Evolutionary conservation across 2,329 filamentous ascomycete genomes (phyloP), one percentile per base, ranked within the genome.

Genomic region (Thyridium curvatum): DNA sequence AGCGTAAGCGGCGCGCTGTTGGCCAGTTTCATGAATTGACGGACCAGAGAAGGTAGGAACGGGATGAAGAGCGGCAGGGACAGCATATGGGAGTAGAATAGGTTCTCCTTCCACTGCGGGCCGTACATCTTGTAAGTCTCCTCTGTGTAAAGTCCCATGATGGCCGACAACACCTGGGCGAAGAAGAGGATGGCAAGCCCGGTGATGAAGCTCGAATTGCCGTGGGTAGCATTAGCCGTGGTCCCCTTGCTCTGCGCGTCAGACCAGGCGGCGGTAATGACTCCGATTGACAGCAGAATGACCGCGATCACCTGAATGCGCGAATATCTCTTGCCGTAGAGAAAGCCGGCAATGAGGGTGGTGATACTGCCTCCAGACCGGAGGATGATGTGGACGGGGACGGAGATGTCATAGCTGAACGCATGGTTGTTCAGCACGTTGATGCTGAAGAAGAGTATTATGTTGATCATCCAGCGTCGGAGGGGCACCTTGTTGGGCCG

Each of bases 371-470:
- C 93, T 36, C 91, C 94, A 35, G 90, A 96, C 38, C 93, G 80
- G 21, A 98, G 71, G 49, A 98, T 97, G 52, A 98, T 98, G 57
- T 98, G 93, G 35, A 98, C 81, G 2, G 93, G 93, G 0, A 98
- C 88, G 7, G 89, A 95, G 41, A 98, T 97, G 51, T 89, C 82
- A 65, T 96, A 98, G 46, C 88, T 90, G 61, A 98, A 98, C 7
- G 91, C 93, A 70, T 91, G 91, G 54, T 98, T 98, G 65, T 98
- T 98, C 55, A 98, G 67, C 41, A 97, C 79, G 53, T 97, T 98
- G 64, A 98, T 93, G 45, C 77, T 77, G 59, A 94, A 93, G 64
- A 97, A 97, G 50, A 96, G 77, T 4, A 84, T 68, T 32, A 95
- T 95, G 56, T 94, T 96, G 53, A 91, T 71, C 36, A 86, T 57